Conservation (phyloP, 208 protist species). For the Crithidia bombi region DNA sequence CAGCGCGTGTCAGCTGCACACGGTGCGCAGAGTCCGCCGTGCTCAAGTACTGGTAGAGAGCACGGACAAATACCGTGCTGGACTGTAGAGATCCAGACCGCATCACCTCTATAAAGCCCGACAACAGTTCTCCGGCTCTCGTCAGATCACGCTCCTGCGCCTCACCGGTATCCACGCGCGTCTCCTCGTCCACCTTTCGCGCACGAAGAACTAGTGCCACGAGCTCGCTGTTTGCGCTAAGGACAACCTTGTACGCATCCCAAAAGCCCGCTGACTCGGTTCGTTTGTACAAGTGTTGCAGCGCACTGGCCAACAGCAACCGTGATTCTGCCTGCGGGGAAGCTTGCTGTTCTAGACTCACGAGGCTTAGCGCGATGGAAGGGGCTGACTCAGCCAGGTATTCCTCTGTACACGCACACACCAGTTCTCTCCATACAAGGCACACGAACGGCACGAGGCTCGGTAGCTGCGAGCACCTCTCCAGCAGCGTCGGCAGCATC, state of each 20-base stretch:
- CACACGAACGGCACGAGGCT: conserved; percentile 47
- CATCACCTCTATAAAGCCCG: conserved; percentile 76
- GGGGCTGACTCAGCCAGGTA: conserved; percentile 74
- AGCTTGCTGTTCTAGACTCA: conserved; percentile 62
- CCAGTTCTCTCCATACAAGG: conserved; percentile 71
- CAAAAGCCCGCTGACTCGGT: conserved; percentile 55
- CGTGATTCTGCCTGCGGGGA: conserved; percentile 30
- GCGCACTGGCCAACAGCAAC: conserved; percentile 35
- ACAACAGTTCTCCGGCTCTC: conserved; percentile 16
- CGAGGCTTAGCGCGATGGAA: conserved; percentile 71
- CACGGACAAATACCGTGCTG: conserved; percentile 75
- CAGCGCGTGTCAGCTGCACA: conserved; percentile 59
- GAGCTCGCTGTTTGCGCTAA: conserved; percentile 55
- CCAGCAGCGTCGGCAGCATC: conserved; percentile 80
- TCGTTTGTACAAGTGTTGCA: conserved; percentile 44
- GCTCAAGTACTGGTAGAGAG: conserved; percentile 70
- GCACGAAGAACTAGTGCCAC: conserved; percentile 26
- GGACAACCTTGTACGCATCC: conserved; percentile 67
- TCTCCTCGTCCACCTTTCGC: conserved; percentile 3
- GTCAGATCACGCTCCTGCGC: not conserved
- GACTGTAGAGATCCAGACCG: conserved; percentile 74
- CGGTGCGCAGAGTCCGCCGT: conserved; percentile 35
- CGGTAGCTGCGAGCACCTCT: conserved; percentile 41
- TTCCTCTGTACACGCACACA: conserved; percentile 58
- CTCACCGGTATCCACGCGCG: not conserved